A percentile compares a stretch with the other conserved stretches of the same genome.
Evolutionary conservation across 164 flowering plant genomes (phyloP).

Genomic region (Tetrastigma voinierianum): DNA sequence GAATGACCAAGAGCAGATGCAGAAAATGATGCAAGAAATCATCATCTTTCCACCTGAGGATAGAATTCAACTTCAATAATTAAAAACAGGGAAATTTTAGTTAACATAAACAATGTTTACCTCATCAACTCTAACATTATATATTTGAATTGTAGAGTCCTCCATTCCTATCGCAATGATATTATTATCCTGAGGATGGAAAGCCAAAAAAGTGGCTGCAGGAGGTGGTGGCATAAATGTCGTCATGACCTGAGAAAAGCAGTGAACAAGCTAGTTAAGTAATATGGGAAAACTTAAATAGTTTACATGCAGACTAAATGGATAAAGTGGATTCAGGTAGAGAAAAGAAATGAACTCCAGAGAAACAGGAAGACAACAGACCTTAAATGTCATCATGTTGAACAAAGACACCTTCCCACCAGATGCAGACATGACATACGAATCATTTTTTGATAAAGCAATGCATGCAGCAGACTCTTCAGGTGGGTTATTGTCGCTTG

Average conservation of each 20-base stretch:
- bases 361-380: slow-evolving; percentile 11
- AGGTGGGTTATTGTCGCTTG: slow-evolving; percentile 36
- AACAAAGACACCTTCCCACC: slow-evolving; percentile 70
- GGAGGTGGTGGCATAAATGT: slow-evolving; percentile 83
- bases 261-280: slow-evolving; percentile 1
- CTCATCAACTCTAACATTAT: slow-evolving; percentile 73
- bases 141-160: slow-evolving; percentile 69
- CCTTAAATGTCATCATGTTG: slow-evolving; percentile 83
- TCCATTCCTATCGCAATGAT: slow-evolving; percentile 82
- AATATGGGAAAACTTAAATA: no score
- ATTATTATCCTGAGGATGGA: slow-evolving; percentile 81
- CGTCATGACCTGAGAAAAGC: slow-evolving; percentile 57
- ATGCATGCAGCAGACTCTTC: slow-evolving; percentile 70
- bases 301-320: no score
- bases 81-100: not conserved
- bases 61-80: not conserved
- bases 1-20: not conserved
- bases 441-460: slow-evolving; percentile 65
- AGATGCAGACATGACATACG: slow-evolving; percentile 65
- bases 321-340: no score
- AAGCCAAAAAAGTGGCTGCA: slow-evolving; percentile 72
- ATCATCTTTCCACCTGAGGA: not conserved
- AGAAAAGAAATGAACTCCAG: not conserved
- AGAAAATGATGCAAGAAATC: not conserved
- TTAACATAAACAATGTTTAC: slow-evolving; percentile 19